phyloP scores from a whole-genome alignment of 306 rosid species.

The Clitoria ternatea region DNA sequence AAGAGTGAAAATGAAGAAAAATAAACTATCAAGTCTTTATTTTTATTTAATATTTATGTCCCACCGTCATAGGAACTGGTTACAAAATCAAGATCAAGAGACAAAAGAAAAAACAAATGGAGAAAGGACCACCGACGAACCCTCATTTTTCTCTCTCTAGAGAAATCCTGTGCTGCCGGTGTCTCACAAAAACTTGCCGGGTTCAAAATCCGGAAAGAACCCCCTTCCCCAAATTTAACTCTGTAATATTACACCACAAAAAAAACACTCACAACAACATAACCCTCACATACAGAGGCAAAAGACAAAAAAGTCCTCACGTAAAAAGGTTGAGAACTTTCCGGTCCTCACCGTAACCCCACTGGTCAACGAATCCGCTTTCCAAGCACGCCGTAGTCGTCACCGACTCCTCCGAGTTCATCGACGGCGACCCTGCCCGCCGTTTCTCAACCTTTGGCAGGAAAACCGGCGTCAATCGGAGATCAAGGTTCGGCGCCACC shows the following conservation, averaged over 20 bases:
- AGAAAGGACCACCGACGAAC: conserved; percentile 58
- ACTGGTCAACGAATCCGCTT: conserved; percentile 38
- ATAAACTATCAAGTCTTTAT: not conserved
- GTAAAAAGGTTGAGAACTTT: conserved; percentile 80
- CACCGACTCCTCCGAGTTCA: conserved; percentile 88
- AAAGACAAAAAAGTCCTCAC: conserved; percentile 27
- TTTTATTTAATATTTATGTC: conserved; percentile 39
- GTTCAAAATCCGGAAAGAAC: conserved; percentile 35
- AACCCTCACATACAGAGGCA: not conserved
- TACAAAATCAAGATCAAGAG: not conserved
- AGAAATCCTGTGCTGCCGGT: conserved; percentile 80
- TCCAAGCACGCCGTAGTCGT: conserved; percentile 67
- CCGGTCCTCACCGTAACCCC: conserved; percentile 37
- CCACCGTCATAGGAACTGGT: conserved; percentile 26
- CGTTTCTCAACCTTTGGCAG: conserved; percentile 41
- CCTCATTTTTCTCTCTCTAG: conserved; percentile 70
- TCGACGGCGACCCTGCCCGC: conserved; percentile 69
- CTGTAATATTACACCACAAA: conserved; percentile 15
- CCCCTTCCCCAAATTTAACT: conserved; percentile 14
- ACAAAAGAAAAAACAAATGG: not conserved
- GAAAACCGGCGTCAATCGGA: conserved; percentile 63
- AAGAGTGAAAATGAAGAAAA: not conserved
- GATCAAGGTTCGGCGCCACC: conserved; percentile 61
- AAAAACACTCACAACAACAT: conserved; percentile 29
- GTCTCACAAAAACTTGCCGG: conserved; percentile 61